Evolutionary conservation across 305 asterid genomes (phyloP).

Genomic region (Rubia peregrina): DNA sequence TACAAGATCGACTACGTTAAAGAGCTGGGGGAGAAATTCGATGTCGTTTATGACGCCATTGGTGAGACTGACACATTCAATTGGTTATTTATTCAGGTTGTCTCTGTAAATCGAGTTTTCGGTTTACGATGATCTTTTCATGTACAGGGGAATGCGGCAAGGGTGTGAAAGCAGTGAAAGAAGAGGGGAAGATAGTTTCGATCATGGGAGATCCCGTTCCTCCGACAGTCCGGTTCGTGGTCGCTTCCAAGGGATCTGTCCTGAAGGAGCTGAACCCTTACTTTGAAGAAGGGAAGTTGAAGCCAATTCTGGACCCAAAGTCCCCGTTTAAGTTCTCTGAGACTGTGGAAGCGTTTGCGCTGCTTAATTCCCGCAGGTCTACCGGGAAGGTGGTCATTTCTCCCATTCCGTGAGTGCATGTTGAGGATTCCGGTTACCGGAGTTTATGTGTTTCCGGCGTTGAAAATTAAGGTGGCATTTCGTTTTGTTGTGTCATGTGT

Average conservation of each 20-base stretch:
- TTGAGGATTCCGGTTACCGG: background rate
- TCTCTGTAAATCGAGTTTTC: no score
- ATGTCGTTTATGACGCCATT: conserved; percentile 69
- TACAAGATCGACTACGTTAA: conserved; percentile 72
- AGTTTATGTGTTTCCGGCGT: background rate
- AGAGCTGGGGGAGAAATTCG: conserved; percentile 63
- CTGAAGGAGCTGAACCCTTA: conserved; percentile 68
- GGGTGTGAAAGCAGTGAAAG: conserved; percentile 75
- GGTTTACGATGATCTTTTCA: no score
- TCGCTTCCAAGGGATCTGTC: conserved; percentile 57
- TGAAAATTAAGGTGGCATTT: background rate
- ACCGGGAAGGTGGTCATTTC: conserved; percentile 71
- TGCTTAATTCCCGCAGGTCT: conserved; percentile 63
- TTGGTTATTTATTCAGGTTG: no score
- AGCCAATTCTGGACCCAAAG: conserved; percentile 59
- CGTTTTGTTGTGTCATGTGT: background rate
- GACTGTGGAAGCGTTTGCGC: conserved; percentile 67
- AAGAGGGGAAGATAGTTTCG: conserved; percentile 80
- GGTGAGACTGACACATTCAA: conserved; percentile 35
- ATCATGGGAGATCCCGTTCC: conserved; percentile 73
- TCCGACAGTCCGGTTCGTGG: conserved; percentile 74
- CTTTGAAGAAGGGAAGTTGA: conserved; percentile 66
- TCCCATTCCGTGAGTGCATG: conserved; percentile 54
- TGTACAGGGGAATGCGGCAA: conserved; percentile 62
- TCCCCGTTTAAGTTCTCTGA: conserved; percentile 68